Evolutionary conservation across 148 eudicot genomes (phyloP).

Genomic region (Arbutus unedo): DNA sequence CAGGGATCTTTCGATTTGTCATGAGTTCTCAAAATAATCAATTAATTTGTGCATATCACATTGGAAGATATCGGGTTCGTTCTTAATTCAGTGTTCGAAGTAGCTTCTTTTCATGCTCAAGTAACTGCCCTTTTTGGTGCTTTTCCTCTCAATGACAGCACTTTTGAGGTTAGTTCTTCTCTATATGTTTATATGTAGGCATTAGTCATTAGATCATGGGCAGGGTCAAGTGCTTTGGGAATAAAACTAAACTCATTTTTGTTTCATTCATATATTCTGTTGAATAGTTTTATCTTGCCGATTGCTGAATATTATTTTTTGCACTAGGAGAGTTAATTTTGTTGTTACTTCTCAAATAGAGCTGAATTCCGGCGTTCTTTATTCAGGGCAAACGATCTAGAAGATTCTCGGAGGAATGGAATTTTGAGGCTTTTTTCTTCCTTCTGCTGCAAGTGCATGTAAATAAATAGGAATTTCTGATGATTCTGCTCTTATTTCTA

Average conservation of each 20-base stretch:
- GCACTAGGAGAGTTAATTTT: not conserved
- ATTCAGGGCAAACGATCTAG: conserved; percentile 6
- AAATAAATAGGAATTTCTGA: conserved; percentile 15
- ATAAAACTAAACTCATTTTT: not conserved
- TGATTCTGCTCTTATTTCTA: not conserved
- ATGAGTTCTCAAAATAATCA: conserved; percentile 12
- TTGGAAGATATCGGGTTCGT: conserved; percentile 11
- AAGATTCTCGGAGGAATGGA: conserved; percentile 10
- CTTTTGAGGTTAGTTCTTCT: conserved; percentile 16
- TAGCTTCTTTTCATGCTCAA: not conserved
- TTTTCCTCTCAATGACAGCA: not conserved
- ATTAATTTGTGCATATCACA: conserved; percentile 13
- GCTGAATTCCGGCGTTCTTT: not conserved
- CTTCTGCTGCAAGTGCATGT: conserved; percentile 13
- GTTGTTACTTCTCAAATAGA: not conserved
- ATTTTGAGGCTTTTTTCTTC: not conserved
- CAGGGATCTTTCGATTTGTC: conserved; percentile 50
- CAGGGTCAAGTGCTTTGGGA: not conserved
- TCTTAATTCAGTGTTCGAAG: conserved; percentile 22
- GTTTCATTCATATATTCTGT: not conserved
- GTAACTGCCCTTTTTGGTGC: conserved; percentile 15
- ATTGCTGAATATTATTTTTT: not conserved
- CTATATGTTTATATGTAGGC: not conserved
- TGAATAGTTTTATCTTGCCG: not conserved
- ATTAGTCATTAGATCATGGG: not conserved